Percentiles rank a stretch among this genome's conserved stretches.
These are phyloP conservation scores for Bipolaris cookei DNA, from an alignment of 2,329 filamentous ascomycete species.

Conservation along the genomic window DNA sequence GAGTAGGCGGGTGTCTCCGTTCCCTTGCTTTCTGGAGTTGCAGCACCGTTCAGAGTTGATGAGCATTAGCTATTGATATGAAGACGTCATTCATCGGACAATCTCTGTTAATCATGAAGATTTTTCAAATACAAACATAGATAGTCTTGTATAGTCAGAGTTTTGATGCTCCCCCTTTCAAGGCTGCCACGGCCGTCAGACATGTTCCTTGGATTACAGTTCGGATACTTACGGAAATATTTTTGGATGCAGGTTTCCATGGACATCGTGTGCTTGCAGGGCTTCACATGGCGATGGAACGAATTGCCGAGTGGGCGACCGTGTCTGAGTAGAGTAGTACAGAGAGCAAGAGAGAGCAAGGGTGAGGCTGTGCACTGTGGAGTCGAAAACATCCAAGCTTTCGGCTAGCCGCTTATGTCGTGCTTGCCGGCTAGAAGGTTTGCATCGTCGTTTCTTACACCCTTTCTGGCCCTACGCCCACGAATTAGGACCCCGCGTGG, in stretches of 20 bases:
- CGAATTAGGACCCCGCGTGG: background rate
- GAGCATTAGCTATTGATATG: background rate
- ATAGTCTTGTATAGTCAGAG: background rate
- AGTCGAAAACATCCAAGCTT: background rate
- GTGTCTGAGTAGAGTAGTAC: background rate
- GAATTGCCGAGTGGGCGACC: background rate
- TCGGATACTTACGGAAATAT: background rate
- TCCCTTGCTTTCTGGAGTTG: background rate
- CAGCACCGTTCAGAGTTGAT: background rate
- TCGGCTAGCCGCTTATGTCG: background rate
- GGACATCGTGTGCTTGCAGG: background rate
- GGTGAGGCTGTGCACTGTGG: background rate
- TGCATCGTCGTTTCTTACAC: constrained; percentile 3
- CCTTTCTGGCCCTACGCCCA: background rate
- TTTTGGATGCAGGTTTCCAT: background rate
- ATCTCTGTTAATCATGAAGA: background rate
- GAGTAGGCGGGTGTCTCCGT: background rate
- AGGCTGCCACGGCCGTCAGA: background rate
- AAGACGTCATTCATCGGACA: background rate
- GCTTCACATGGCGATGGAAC: background rate
- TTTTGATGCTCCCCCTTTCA: background rate
- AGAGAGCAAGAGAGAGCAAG: background rate
- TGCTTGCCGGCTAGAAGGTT: background rate
- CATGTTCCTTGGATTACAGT: background rate
- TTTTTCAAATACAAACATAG: background rate